These are phyloP conservation scores for Aureobasidium zeae DNA, from an alignment of 2,329 filamentous ascomycete genomes.

Conservation along the genomic window DNA sequence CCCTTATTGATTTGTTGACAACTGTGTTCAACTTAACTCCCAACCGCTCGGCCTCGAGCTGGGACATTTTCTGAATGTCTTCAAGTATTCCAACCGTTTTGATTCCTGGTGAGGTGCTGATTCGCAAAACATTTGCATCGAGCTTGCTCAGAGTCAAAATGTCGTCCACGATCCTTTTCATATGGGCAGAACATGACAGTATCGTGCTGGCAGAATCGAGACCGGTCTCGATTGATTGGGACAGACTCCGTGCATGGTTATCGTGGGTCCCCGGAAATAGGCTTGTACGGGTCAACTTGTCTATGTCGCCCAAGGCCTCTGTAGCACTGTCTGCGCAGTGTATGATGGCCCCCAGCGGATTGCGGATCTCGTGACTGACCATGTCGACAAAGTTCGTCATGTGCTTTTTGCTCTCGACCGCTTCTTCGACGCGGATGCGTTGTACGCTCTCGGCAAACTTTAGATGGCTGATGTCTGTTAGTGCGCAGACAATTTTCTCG, in stretches of 20 bases:
- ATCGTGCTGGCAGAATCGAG: slow-evolving; percentile 24
- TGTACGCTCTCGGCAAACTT: slow-evolving; percentile 27
- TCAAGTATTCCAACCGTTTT: slow-evolving; percentile 29
- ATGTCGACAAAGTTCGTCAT: slow-evolving; percentile 21
- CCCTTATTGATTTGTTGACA: slow-evolving; percentile 29
- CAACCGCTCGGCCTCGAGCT: slow-evolving; percentile 29
- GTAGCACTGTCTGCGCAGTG: slow-evolving; percentile 33
- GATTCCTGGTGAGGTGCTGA: slow-evolving; percentile 34
- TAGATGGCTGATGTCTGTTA: slow-evolving; percentile 27
- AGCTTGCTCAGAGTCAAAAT: slow-evolving; percentile 36
- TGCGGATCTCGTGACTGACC: slow-evolving; percentile 28
- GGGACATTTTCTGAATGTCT: slow-evolving; percentile 30
- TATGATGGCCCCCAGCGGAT: slow-evolving; percentile 36
- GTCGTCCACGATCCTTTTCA: slow-evolving; percentile 38
- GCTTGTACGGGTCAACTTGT: neutral
- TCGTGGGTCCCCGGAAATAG: neutral
- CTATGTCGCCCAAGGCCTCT: neutral
- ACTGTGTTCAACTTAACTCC: slow-evolving; percentile 25
- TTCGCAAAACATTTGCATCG: slow-evolving; percentile 27
- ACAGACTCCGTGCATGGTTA: neutral
- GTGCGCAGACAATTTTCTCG: slow-evolving; percentile 24
- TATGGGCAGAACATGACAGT: slow-evolving; percentile 24
- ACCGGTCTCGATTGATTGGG: slow-evolving; percentile 20
- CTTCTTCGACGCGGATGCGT: slow-evolving; percentile 27
- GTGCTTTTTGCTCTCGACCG: slow-evolving; percentile 28